Conservation (phyloP, 2,329 filamentous ascomycete genomes). For the Trichoderma atroviride region DNA sequence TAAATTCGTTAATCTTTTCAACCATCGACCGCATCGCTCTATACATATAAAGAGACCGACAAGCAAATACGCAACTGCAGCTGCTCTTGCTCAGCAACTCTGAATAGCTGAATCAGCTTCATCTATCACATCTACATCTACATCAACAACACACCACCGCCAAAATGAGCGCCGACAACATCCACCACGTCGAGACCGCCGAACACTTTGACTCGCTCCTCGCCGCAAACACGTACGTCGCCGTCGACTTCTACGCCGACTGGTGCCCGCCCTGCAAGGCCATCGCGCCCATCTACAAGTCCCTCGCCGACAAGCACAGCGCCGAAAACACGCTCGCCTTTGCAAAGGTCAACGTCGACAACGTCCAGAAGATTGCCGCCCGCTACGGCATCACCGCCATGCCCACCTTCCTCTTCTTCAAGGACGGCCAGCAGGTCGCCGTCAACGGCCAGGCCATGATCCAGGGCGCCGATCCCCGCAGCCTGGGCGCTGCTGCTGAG, state of each 20-base stretch:
- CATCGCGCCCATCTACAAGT: slow-evolving; percentile 50
- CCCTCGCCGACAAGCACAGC: slow-evolving; percentile 36
- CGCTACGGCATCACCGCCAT: slow-evolving; percentile 84
- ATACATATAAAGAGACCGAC: too few relatives aligned
- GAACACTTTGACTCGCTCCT: slow-evolving; percentile 45
- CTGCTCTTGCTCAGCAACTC: background rate
- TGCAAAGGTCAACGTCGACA: slow-evolving; percentile 90
- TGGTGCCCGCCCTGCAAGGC: slow-evolving; percentile 56
- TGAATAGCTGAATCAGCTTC: background rate
- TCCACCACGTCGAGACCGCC: slow-evolving; percentile 38
- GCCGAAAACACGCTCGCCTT: slow-evolving; percentile 64
- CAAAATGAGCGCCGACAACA: slow-evolving; percentile 22
- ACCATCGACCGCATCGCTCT: too few relatives aligned
- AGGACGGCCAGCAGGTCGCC: slow-evolving; percentile 58
- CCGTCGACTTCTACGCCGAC: slow-evolving; percentile 54
- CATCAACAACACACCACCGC: background rate
- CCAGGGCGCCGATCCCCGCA: slow-evolving; percentile 40
- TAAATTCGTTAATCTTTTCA: background rate
- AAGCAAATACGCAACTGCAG: too few relatives aligned
- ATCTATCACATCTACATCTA: background rate
- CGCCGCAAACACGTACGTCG: slow-evolving; percentile 45
- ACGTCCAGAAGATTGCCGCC: slow-evolving; percentile 71
- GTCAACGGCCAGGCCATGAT: slow-evolving; percentile 40
- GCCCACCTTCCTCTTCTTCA: slow-evolving; percentile 91
- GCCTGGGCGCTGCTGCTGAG: slow-evolving; percentile 41